A percentile compares a stretch with the other conserved stretches of the same genome.
phyloP scores from a whole-genome alignment of 768 basidiomycete genomes.

The Coprinopsis cinerea region DNA sequence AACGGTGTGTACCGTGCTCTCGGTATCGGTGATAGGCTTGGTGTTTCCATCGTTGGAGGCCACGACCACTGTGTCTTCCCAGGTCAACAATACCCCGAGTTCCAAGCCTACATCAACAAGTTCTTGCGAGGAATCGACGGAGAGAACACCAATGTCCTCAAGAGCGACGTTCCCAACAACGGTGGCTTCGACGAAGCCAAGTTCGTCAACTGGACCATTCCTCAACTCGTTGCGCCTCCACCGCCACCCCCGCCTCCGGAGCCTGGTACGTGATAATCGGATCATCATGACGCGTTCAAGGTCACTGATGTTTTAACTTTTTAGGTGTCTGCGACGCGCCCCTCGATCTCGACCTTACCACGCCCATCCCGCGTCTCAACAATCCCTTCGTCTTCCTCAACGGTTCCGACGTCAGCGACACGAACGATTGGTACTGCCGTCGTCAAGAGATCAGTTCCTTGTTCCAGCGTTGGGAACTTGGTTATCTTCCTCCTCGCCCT shows the following conservation, averaged over 20 bases:
- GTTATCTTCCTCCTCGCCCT: slow-evolving; percentile 42
- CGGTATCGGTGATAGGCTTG: slow-evolving; percentile 39
- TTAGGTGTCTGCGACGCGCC: slow-evolving; percentile 14
- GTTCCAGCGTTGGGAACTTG: slow-evolving; percentile 49
- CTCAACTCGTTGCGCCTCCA: slow-evolving; percentile 25
- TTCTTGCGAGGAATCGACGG: slow-evolving; percentile 45
- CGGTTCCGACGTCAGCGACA: slow-evolving; percentile 34
- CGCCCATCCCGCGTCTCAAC: slow-evolving; percentile 39
- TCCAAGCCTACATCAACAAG: slow-evolving; percentile 52
- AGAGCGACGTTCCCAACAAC: slow-evolving; percentile 39
- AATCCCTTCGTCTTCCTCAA: slow-evolving; percentile 49
- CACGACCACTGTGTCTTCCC: slow-evolving; percentile 54
- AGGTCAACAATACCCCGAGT: slow-evolving; percentile 32
- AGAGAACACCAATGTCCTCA: slow-evolving; percentile 38
- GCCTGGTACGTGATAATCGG: not conserved
- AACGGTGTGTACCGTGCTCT: slow-evolving; percentile 46
- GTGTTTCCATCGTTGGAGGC: slow-evolving; percentile 48
- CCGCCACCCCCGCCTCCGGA: not conserved
- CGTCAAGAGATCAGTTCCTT: slow-evolving; percentile 42
- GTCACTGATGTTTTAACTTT: not conserved
- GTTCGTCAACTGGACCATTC: slow-evolving; percentile 48
- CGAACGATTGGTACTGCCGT: slow-evolving; percentile 47
- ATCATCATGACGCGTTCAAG: not conserved
- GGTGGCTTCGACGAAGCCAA: slow-evolving; percentile 32
- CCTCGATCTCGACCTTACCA: slow-evolving; percentile 22